These are phyloP conservation scores for Aquilaria yunnanensis DNA, from an alignment of 345 rosid genomes.

Conservation along the genomic window DNA sequence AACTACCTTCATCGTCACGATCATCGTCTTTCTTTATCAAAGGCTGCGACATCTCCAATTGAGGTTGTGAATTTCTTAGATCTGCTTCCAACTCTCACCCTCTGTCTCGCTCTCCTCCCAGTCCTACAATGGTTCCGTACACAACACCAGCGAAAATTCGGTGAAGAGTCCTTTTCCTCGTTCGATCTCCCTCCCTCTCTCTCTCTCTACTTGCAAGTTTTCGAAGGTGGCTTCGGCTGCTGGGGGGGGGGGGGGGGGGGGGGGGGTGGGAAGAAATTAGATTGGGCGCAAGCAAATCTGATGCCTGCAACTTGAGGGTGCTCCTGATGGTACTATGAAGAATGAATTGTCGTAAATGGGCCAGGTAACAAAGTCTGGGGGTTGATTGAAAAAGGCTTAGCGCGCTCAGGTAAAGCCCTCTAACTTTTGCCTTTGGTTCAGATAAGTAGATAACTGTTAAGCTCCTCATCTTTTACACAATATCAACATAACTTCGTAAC, in stretches of 20 bases:
- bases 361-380: too few species aligned
- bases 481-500: too few species aligned
- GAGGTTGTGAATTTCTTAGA: conserved; percentile 14
- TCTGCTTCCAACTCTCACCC: not conserved
- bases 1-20: conserved; percentile 81
- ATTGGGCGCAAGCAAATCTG: too few species aligned
- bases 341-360: too few species aligned
- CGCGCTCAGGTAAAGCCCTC: too few species aligned
- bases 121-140: not conserved
- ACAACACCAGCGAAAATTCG: conserved; percentile 12
- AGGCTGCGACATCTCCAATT: conserved; percentile 72
- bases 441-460: too few species aligned
- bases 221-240: not conserved
- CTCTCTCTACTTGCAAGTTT: not conserved
- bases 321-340: too few species aligned
- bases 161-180: conserved; percentile 11
- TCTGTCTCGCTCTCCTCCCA: not conserved
- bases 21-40: conserved; percentile 87
- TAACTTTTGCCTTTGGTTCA: too few species aligned
- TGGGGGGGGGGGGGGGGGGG: too few species aligned
- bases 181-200: not conserved
- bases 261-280: not conserved
- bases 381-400: too few species aligned
- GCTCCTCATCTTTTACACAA: too few species aligned
- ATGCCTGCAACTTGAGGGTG: too few species aligned